These are phyloP conservation scores for Penicillium fuscoglaucum DNA, from an alignment of 2,329 filamentous ascomycete species.

Conservation along the genomic window DNA sequence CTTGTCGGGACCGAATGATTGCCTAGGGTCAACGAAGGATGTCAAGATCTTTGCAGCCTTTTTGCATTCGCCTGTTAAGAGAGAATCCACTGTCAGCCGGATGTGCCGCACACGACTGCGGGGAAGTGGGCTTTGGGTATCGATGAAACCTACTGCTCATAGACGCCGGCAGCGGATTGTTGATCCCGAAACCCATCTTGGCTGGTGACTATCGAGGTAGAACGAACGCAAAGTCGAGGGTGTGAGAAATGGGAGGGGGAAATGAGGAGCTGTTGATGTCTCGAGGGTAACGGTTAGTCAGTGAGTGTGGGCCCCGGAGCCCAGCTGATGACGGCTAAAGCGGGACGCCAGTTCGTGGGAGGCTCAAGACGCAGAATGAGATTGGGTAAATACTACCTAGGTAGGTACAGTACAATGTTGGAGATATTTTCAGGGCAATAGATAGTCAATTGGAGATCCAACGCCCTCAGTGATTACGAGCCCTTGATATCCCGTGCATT, in stretches of 20 bases:
- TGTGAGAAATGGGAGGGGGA: constrained; percentile 3
- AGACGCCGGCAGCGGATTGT: constrained; percentile 51
- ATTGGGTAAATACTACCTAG: background rate
- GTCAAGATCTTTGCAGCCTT: constrained; percentile 95
- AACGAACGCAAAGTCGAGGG: constrained; percentile 5
- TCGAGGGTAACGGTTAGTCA: constrained; percentile 23
- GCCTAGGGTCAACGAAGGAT: constrained; percentile 90
- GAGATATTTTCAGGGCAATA: background rate
- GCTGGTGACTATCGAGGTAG: constrained; percentile 14
- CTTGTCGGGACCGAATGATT: constrained; percentile 94
- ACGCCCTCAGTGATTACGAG: background rate
- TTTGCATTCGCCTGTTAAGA: constrained; percentile 79
- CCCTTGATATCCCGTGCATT: background rate
- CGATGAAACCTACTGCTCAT: constrained; percentile 45
- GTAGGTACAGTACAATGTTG: background rate
- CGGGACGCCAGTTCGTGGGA: constrained; percentile 20
- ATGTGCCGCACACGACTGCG: constrained; percentile 31
- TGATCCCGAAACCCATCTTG: constrained; percentile 47
- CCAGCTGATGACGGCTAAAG: constrained; percentile 22
- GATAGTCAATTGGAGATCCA: background rate
- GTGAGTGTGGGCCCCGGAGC: constrained; percentile 26
- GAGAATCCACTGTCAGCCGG: constrained; percentile 35
- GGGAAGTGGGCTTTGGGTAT: constrained; percentile 28
- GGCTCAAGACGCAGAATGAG: background rate
- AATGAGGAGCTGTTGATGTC: constrained; percentile 11